These are phyloP conservation scores for Avicennia marina DNA, from an alignment of 257 asterid genomes.

Conservation along the genomic window DNA sequence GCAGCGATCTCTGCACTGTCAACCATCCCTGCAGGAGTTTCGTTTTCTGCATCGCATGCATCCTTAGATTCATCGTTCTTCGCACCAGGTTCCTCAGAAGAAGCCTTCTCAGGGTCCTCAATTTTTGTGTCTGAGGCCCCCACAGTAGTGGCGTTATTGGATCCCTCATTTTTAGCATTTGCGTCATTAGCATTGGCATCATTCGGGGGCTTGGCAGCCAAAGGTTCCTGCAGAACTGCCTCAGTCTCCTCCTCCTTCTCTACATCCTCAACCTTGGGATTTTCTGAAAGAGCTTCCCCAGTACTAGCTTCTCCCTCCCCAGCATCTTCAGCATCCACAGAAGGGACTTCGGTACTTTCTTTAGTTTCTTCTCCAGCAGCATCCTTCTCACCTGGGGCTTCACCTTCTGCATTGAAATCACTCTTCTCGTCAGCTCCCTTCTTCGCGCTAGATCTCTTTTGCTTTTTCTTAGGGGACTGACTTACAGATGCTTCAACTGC, in stretches of 20 bases:
- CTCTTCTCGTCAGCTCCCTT: conserved; percentile 29
- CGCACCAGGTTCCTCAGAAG: neutral
- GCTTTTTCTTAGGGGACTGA: conserved; percentile 45
- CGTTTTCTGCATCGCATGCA: neutral
- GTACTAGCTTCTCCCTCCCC: conserved; percentile 13
- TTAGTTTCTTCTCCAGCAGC: conserved; percentile 27
- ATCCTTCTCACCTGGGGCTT: conserved; percentile 22
- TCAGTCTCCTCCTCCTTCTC: conserved; percentile 18
- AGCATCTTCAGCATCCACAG: conserved; percentile 11
- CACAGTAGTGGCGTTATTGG: conserved; percentile 12
- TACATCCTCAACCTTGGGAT: conserved; percentile 13
- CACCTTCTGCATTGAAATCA: conserved; percentile 28
- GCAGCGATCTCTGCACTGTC: conserved; percentile 13
- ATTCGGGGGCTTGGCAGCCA: neutral
- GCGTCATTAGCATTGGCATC: conserved; percentile 10
- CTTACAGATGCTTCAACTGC: conserved; percentile 30
- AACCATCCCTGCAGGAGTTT: conserved; percentile 14
- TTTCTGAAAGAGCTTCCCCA: conserved; percentile 14
- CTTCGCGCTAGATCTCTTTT: conserved; percentile 23
- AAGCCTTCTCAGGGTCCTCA: neutral
- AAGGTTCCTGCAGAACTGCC: conserved; percentile 11
- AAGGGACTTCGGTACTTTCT: conserved; percentile 14
- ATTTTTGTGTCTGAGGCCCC: neutral
- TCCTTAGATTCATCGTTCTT: conserved; percentile 2
- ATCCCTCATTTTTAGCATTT: conserved; percentile 4